These are phyloP conservation scores for Gloeopeniophorella convolvens DNA, from an alignment of 768 basidiomycete species.

Conservation along the genomic window DNA sequence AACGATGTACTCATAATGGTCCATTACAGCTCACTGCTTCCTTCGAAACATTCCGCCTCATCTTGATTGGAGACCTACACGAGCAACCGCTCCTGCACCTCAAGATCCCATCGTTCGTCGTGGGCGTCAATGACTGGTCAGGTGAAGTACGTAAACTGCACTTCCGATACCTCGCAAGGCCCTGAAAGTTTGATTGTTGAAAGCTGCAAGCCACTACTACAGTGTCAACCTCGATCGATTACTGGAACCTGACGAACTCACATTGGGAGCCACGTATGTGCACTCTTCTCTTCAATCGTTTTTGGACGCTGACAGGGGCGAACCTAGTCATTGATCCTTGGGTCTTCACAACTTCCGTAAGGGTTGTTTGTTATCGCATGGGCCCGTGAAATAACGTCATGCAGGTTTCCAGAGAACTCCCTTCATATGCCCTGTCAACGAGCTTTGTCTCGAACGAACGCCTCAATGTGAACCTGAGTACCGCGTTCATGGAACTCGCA, in stretches of 20 bases:
- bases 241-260: conserved; percentile 96
- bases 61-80: conserved; percentile 91
- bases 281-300: neutral
- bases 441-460: conserved; percentile 71
- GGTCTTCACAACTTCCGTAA: conserved; percentile 73
- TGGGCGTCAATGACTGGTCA: conserved; percentile 91
- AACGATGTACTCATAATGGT: neutral
- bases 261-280: conserved; percentile 91
- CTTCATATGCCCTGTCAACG: conserved; percentile 47
- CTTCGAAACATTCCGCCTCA: conserved; percentile 86
- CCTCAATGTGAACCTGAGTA: conserved; percentile 86
- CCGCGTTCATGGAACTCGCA: conserved; percentile 82
- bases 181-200: neutral
- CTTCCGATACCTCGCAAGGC: neutral
- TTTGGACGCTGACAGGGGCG: neutral
- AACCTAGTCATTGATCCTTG: conserved; percentile 87
- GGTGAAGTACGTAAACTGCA: conserved; percentile 52
- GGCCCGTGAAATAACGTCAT: neutral
- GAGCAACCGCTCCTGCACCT: conserved; percentile 93
- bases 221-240: conserved; percentile 77
- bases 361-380: conserved; percentile 10
- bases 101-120: conserved; percentile 74
- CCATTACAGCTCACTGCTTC: conserved; percentile 64
- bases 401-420: conserved; percentile 49
- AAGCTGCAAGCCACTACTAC: conserved; percentile 83